Evolutionary conservation across 2,329 filamentous ascomycete species (phyloP), one percentile per base, ranked within the genome.

Genomic region (Pseudocercospora ulei): DNA sequence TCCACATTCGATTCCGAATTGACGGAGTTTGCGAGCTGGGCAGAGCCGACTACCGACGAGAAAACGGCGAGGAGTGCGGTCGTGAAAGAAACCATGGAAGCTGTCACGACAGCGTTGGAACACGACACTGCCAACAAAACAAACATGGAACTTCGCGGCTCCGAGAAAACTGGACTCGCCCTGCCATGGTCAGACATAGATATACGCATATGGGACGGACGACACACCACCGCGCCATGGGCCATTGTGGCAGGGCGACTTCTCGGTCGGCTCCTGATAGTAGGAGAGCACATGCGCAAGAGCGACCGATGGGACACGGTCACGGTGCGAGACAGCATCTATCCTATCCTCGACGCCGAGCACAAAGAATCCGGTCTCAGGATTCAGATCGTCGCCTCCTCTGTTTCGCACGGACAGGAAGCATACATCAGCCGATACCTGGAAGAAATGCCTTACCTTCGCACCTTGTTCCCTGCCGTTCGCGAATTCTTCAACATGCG

Each of bases 111-210:
- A 46, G 26, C 19, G 3, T 17, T 59, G 3, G 53, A 56, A 7
- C 45, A 54, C 2, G 24, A 38, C 52, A 13, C 26, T 31, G 6
- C 58, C 64, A 4, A 17, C 11, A 35, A 25, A 8, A 36, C 22
- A 12, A 24, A 18, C 12, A 34, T 41, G 7, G 62, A 70, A 41
- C 44, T 71, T 2, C 70, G 72, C 41, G 75, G 75, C 11, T 76
- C 73, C 5, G 62, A 69, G 39, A 55, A 58, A 7, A 75, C 67
- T 8, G 70, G 71, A 5, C 56, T 76, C 22, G 66, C 68, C 0
- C 52, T 68, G 37, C 64, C 68, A 17, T 61, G 63, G 25, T 78
- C 75, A 4, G 70, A 72, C 53, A 60, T 78, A 7, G 70, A 78
- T 51, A 43, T 69, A 62, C 56, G 65, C 57, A 35, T 62, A 61